Percentiles rank a stretch among this genome's conserved stretches.
Conservation (phyloP, 169 alveolate genomes). For the Cytauxzoon felis region DNA sequence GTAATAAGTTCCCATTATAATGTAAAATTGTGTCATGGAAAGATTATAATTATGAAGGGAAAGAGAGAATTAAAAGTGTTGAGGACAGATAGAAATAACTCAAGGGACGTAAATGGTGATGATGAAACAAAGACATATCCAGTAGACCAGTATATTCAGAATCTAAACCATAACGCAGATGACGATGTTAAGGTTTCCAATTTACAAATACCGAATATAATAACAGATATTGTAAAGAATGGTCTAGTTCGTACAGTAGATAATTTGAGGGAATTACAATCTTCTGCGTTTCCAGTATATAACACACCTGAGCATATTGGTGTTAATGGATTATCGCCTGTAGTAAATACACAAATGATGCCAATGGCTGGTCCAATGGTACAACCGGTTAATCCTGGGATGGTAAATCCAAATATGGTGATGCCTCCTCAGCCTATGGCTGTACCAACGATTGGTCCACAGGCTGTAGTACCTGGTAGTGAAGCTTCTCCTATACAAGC, state of each 20-base stretch:
- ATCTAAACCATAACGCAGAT: neutral
- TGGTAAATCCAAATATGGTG: neutral
- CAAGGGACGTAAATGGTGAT: neutral
- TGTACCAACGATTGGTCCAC: slow-evolving; percentile 1
- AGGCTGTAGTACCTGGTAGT: neutral
- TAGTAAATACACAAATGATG: neutral
- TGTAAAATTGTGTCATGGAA: no score
- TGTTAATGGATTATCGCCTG: slow-evolving; percentile 8
- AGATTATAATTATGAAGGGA: no score
- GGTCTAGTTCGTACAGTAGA: slow-evolving; percentile 7
- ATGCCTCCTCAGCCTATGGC: slow-evolving; percentile 1
- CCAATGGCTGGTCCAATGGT: neutral
- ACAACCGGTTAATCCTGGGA: slow-evolving; percentile 11
- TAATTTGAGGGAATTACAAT: slow-evolving; percentile 18
- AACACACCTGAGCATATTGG: slow-evolving; percentile 20
- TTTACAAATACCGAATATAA: neutral
- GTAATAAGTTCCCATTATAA: no score
- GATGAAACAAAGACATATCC: neutral
- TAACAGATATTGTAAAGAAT: slow-evolving; percentile 2
- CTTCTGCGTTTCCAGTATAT: slow-evolving; percentile 30
- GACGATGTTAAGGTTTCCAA: slow-evolving; percentile 5
- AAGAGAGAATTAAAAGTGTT: slow-evolving; percentile 4
- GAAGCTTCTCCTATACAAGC: slow-evolving; percentile 10
- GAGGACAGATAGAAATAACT: neutral
- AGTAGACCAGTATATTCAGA: neutral